Conservation (phyloP, 2,329 filamentous ascomycete genomes). For the Aureobasidium sp. region DNA sequence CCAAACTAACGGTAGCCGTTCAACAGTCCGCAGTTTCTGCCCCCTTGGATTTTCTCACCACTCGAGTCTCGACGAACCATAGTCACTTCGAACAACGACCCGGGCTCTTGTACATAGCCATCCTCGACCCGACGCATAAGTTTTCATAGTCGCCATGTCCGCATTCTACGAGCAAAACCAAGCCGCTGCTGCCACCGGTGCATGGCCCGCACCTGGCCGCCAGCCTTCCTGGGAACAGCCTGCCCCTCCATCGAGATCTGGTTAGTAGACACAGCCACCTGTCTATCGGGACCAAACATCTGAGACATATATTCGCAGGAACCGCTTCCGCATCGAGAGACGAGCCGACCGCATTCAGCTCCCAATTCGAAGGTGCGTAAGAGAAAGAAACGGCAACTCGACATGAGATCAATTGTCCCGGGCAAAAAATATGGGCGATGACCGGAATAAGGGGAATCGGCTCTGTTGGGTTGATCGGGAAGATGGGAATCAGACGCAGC, state of each 20-base stretch:
- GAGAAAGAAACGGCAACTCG: neutral
- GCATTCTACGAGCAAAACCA: slow-evolving; percentile 11
- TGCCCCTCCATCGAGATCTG: slow-evolving; percentile 62
- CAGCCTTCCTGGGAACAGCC: slow-evolving; percentile 67
- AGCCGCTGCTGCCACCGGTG: neutral
- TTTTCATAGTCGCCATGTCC: slow-evolving; percentile 10
- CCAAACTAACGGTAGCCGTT: slow-evolving; percentile 8
- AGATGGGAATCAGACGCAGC: neutral
- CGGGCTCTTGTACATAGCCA: slow-evolving; percentile 1
- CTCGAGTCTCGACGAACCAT: slow-evolving; percentile 7
- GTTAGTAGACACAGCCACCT: slow-evolving; percentile 35
- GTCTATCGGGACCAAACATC: neutral
- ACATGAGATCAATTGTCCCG: neutral
- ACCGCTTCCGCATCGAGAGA: slow-evolving; percentile 64
- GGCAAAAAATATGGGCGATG: neutral
- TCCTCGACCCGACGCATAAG: neutral
- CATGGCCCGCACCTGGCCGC: slow-evolving; percentile 45
- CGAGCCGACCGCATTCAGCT: slow-evolving; percentile 69
- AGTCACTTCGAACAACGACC: neutral
- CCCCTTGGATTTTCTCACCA: neutral
- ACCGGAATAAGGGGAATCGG: neutral
- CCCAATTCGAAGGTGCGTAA: slow-evolving; percentile 80
- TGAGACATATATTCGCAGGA: slow-evolving; percentile 42
- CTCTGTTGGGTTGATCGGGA: neutral
- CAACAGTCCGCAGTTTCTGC: slow-evolving; percentile 10